Percentiles rank a stretch among this genome's conserved stretches.
Conservation (phyloP, 495 filamentous ascomycete genomes). For the Letharia lupina region DNA sequence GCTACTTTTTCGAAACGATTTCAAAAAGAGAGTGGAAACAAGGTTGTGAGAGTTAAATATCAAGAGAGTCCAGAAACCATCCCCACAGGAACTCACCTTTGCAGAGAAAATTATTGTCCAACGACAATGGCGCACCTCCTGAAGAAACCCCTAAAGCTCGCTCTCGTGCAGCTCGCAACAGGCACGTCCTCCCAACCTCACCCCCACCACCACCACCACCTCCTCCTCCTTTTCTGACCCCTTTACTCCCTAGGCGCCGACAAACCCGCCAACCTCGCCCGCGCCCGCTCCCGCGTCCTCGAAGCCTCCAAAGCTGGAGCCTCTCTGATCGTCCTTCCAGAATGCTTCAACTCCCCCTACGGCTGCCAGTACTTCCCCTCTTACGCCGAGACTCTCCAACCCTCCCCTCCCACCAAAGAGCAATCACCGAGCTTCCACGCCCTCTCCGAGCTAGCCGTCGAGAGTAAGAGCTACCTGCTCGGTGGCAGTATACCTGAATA, state of each 20-base stretch:
- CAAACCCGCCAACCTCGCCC: constrained; percentile 75
- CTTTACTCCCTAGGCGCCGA: constrained; percentile 49
- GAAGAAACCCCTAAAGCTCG: constrained; percentile 68
- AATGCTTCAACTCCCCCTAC: constrained; percentile 99
- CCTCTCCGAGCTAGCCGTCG: constrained; percentile 65
- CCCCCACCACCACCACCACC: not conserved
- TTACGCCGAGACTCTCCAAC: constrained; percentile 82
- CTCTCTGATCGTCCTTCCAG: constrained; percentile 51
- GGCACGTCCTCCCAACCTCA: constrained; percentile 33
- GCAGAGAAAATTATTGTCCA: not conserved
- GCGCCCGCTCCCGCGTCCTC: constrained; percentile 72
- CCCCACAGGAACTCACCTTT: not conserved
- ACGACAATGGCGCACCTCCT: constrained; percentile 47
- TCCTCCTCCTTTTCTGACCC: constrained; percentile 2
- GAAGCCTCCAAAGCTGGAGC: constrained; percentile 72
- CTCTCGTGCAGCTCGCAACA: constrained; percentile 71
- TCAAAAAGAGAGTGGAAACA: too few relatives aligned
- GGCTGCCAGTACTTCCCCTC: constrained; percentile 82
- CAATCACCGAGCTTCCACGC: constrained; percentile 79
- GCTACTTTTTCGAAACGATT: too few relatives aligned
- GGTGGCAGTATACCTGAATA: constrained; percentile 91
- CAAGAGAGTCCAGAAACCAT: not conserved
- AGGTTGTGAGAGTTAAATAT: too few relatives aligned
- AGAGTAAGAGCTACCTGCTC: constrained; percentile 68
- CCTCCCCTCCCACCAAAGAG: constrained; percentile 59